Evolutionary conservation across 495 filamentous ascomycete species (phyloP).

Genomic region (Trichoderma orchidacearum): DNA sequence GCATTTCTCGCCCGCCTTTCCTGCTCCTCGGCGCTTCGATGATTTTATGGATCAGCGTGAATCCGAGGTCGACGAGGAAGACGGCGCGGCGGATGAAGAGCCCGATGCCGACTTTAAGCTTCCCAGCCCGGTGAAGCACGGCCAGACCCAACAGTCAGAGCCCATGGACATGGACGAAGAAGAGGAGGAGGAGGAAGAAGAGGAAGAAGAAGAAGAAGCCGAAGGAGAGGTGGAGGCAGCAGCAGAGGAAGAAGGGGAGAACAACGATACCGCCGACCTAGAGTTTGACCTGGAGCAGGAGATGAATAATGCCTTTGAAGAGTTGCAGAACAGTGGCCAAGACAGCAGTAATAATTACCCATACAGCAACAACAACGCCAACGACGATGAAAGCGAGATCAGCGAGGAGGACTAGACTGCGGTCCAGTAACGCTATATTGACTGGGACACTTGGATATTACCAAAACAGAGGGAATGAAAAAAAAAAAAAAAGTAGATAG

Average conservation of each 20-base stretch:
- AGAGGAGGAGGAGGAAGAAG: constrained; percentile 10
- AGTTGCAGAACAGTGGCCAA: constrained; percentile 3
- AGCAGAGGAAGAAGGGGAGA: constrained; percentile 17
- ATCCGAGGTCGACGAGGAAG: constrained; percentile 20
- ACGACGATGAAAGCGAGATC: constrained; percentile 21
- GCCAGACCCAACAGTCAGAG: neutral
- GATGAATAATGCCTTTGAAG: constrained; percentile 11
- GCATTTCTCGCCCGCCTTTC: constrained; percentile 22
- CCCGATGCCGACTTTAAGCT: constrained; percentile 9
- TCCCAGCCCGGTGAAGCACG: constrained; percentile 3
- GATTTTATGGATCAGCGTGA: constrained; percentile 19
- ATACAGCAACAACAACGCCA: constrained; percentile 6
- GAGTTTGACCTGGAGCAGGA: constrained; percentile 25
- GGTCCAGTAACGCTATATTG: neutral
- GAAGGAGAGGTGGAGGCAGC: constrained; percentile 22
- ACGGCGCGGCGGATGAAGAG: constrained; percentile 15
- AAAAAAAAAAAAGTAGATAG: neutral
- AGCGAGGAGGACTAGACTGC: constrained; percentile 21
- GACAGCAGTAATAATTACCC: constrained; percentile 13
- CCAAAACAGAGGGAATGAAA: neutral
- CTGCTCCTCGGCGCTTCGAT: constrained; percentile 20
- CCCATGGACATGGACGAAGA: constrained; percentile 9
- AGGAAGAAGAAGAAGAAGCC: constrained; percentile 17
- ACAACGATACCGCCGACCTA: constrained; percentile 11
- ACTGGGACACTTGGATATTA: neutral